Base-by-base conservation (phyloP, 306 rosid genomes). In the Macrotyloma uniflorum region DNA sequence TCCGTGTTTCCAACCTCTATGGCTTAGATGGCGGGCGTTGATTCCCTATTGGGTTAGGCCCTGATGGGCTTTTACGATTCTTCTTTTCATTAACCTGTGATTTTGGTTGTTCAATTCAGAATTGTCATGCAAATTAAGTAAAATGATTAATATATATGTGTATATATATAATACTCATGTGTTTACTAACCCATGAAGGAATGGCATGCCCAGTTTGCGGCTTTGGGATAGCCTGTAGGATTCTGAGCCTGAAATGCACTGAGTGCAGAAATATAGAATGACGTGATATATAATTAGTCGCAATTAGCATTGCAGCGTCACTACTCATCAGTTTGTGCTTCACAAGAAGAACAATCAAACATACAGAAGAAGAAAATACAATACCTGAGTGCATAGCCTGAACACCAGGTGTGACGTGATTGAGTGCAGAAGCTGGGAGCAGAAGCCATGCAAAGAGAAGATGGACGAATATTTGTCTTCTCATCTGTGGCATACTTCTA, bases 41-140 rank as follows among this genome's bases (percentile, higher is more conserved):
- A 86, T 94, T 92, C 67, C 93, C 97, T n/a, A 38, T 75, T 42
- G 98, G 97, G 85, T 90, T 94, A 4, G 97, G 95, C 49, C 89
- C 93, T 47, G 98, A 94, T 77, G 96, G 95, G 50, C 45, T 58
- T 72, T 86, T 89, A 32, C 67, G 88, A n/a, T n/a, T n/a, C 72
- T 36, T 62, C 88, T 81, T 80, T 64, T 80, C 90, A n/a, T 46
- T 58, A 28, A 30, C 90, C 97, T 90, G 93, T 50, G 65, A 62
- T 70, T 45, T 22, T 55, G 64, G 35, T 53, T 36, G 40, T 20
- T 45, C 57, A 3, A 32, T 42, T 59, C 54, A 72, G 49, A 67
- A 32, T 4, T 67, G 40, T 67, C 1, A 19, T 36, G 12, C 16
- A 38, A 19, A 59, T 40, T 3, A 42, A 15, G 5, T 53, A 58